Base-by-base conservation (phyloP, 225 moss, liverwort and hornwort genomes). In the Sphagnum contortum region DNA sequence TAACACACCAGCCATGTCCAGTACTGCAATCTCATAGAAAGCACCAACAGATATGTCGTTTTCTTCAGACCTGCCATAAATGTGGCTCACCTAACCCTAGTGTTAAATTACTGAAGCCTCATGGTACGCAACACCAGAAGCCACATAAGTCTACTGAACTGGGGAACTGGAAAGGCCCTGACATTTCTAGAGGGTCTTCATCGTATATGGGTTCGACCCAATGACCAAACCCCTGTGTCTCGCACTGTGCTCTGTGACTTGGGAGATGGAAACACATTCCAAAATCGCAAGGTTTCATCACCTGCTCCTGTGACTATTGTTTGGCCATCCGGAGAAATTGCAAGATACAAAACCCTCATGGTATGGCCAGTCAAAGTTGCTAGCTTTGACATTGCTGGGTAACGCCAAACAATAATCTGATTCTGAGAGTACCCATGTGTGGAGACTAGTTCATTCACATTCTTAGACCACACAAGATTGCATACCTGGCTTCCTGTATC, bases 241-340 rank as follows among this genome's bases (percentile, higher is more conserved):
- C 92, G 88, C 55, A 92, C 96, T 3, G 92, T 87, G 61, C 83
- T 98, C 79, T 98, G 96, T 47, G 96, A 98, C 66, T 92, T 98
- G 11, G 96, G 93, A 62, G 96, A 93, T 3, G 92, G 96, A 8
- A 98, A 98, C 12, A 98, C 90, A 62, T 98, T 98, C 96, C 96
- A 98, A 63, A 98, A 98, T 48, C 93, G 87, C 5, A 98, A 72
- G 9, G 96, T 98, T 79, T 98, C 96, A 51, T 98, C 96, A 45
- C 96, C 96, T 12, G 96, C 96, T 64, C 96, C 93, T 14, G 96
- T 98, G 47, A 98, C 96, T 60, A 98, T 98, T n/a, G 96, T 98
- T 65, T 98, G 96, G 29, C 96, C 96, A 69, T 98, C 96, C 0
- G 93, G 96, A 8, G 96, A 98, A 48, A 93, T 98, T 60, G 96